phyloP scores from a whole-genome alignment of 2,329 filamentous ascomycete genomes.

The Ciborinia camelliae region DNA sequence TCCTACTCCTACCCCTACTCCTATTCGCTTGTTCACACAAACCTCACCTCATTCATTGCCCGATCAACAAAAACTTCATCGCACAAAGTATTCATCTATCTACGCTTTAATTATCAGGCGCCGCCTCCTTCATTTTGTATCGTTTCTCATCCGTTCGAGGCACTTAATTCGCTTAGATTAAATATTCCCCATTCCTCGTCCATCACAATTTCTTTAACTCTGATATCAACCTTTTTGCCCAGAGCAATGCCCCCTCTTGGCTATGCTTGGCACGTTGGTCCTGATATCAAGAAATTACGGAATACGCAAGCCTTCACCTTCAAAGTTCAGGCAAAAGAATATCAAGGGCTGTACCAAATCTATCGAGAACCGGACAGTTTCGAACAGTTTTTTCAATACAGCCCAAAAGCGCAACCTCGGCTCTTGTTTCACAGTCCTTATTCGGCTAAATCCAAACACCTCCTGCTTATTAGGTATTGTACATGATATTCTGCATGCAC shows the following conservation, averaged over 20 bases:
- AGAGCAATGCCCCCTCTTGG: slow-evolving; percentile 18
- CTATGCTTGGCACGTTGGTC: slow-evolving; percentile 4
- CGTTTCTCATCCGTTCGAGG: neutral
- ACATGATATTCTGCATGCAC: neutral
- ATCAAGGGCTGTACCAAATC: neutral
- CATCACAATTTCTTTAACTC: neutral
- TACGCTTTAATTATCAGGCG: neutral
- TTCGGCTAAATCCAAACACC: slow-evolving; percentile 1
- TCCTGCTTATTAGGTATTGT: neutral
- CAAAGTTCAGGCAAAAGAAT: neutral
- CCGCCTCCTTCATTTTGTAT: neutral
- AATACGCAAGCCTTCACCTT: neutral
- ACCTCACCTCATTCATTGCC: neutral
- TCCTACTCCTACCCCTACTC: too few relatives aligned
- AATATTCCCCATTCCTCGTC: neutral
- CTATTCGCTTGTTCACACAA: too few relatives aligned
- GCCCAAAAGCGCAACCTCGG: neutral
- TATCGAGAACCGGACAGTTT: neutral
- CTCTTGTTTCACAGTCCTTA: neutral
- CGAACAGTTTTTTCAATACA: neutral
- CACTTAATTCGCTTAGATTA: slow-evolving; percentile 1
- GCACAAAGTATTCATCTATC: neutral
- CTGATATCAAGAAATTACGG: neutral
- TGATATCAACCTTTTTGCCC: neutral
- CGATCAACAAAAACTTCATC: neutral